These are phyloP conservation scores for Salvia miltiorrhiza DNA, from an alignment of 257 asterid species.

Conservation along the genomic window DNA sequence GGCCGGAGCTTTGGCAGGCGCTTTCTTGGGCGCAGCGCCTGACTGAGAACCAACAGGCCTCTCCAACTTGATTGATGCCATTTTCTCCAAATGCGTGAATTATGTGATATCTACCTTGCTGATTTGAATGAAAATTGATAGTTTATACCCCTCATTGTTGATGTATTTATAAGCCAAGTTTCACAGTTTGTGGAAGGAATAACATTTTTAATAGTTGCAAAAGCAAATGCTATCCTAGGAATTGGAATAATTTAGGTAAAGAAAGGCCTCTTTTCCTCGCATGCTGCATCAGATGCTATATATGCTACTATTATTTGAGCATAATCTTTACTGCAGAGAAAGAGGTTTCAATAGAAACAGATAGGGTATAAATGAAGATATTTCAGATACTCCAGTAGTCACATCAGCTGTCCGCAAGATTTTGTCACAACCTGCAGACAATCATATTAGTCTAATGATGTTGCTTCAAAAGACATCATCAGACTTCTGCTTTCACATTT, in stretches of 20 bases:
- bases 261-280: slow-evolving; percentile 6
- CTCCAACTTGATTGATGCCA: slow-evolving; percentile 51
- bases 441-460: background rate
- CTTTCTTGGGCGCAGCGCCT: slow-evolving; percentile 30
- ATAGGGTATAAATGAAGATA: background rate
- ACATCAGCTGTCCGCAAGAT: background rate
- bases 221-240: slow-evolving; percentile 9
- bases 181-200: slow-evolving; percentile 24
- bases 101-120: background rate
- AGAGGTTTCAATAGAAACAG: background rate
- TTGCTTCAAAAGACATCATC: background rate
- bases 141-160: background rate
- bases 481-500: background rate
- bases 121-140: background rate
- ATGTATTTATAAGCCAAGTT: slow-evolving; percentile 27
- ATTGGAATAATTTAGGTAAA: slow-evolving; percentile 27
- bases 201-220: slow-evolving; percentile 20
- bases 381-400: too few relatives aligned
- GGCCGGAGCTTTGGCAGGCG: slow-evolving; percentile 32
- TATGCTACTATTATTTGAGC: slow-evolving; percentile 23
- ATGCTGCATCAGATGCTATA: slow-evolving; percentile 37
- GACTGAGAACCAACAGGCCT: slow-evolving; percentile 36
- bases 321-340: slow-evolving; percentile 13
- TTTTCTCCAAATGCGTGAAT: background rate
- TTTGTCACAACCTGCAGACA: background rate